Evolutionary conservation across 2,329 filamentous ascomycete genomes (phyloP), one percentile per base, ranked within the genome.

Genomic region (Monilinia fructicola): DNA sequence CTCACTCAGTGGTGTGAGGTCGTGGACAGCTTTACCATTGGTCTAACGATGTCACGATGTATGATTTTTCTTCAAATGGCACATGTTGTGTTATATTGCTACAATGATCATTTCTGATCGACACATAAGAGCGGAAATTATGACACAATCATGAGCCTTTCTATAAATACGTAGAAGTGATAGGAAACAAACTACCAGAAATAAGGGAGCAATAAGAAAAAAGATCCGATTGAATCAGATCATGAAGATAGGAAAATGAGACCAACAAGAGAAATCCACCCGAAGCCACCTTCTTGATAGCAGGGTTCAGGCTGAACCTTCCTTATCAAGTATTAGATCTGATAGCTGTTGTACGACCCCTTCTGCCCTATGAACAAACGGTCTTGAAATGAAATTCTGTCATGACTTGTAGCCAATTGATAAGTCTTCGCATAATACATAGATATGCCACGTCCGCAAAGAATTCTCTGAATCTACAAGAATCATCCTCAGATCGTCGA

Each of bases 281-380:
- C 56, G 42, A 48, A 35, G 42, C 42, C 42, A 59, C 26, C 21
- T 18, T 60, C 56, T 23, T 60, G 56, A 60, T 60, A 60, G 42
- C 60, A 54, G 46, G 26, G 26, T 59, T 44, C 44, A 59, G 63
- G 63, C 54, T 65, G 59, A 38, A 65, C 46, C 31, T 65, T 59
- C 63, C 63, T 42, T 50, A 59, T 65, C 23, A 44, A 60, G 63
- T 40, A 42, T 59, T 42, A 53, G 54, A 65, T 44, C n/a, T 59
- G 44, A 65, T 65, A 65, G 63, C 40, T 28, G 62, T 3, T 46
- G 46, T 65, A 42, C 63, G 38, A 60, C 63, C 54, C 46, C 46
- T 65, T 26, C 54, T 44, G n/a, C 54, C 44, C 42, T 59, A 18
- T 59, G 54, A 48, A 31, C 31, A 50, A 50, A 38, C 18, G 12